These are phyloP conservation scores for Calonectria crousiana DNA, from an alignment of 2,329 filamentous ascomycete species.

Conservation along the genomic window DNA sequence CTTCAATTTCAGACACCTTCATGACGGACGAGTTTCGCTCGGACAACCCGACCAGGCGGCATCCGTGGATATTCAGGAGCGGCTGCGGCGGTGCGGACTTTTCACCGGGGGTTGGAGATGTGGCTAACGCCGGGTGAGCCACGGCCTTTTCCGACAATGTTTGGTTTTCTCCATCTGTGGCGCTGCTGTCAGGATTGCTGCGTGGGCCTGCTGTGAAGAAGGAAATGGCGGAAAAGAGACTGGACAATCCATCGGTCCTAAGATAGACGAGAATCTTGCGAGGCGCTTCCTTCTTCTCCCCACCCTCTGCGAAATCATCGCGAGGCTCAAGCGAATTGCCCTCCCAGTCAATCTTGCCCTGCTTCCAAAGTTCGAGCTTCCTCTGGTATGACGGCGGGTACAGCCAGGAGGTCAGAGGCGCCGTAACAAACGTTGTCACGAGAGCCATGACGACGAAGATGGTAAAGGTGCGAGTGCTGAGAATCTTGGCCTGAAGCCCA, in stretches of 20 bases:
- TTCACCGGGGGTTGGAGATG: background rate
- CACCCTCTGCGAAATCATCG: background rate
- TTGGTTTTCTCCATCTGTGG: background rate
- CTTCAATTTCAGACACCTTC: constrained; percentile 86
- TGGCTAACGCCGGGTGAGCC: background rate
- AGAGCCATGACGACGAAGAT: constrained; percentile 95
- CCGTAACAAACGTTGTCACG: constrained; percentile 85
- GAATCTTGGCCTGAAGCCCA: constrained; percentile 23
- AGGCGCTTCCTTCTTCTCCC: constrained; percentile 9
- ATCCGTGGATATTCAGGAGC: constrained; percentile 27
- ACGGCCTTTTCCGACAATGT: background rate
- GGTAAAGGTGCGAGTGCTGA: constrained; percentile 77
- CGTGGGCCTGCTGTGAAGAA: constrained; percentile 22
- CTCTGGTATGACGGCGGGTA: constrained; percentile 75
- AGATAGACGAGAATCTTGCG: constrained; percentile 34
- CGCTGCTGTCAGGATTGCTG: background rate
- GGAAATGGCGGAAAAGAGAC: constrained; percentile 36
- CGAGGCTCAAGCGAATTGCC: constrained; percentile 45
- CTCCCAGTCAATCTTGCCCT: constrained; percentile 90
- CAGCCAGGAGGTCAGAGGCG: constrained; percentile 77
- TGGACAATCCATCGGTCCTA: constrained; percentile 38
- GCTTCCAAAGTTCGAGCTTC: constrained; percentile 68
- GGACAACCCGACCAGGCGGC: constrained; percentile 87
- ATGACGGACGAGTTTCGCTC: constrained; percentile 95
- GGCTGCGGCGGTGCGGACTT: background rate